Conservation (phyloP, 805 yeast genomes). For the Clavispora santaluciae region DNA sequence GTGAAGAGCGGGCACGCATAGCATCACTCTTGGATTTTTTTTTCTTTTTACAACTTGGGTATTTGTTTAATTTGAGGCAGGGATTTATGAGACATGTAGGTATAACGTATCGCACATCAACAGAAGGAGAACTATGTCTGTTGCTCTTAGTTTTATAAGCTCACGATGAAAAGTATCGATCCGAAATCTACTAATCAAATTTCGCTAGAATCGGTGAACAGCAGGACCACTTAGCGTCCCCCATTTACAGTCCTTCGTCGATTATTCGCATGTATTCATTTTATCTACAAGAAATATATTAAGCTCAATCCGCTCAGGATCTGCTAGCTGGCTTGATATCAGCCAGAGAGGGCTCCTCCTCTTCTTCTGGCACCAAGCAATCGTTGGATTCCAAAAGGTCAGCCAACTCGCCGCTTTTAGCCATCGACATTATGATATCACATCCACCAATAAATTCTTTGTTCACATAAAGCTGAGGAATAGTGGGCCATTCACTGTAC, state of each 20-base stretch:
- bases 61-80: neutral
- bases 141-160: too few relatives aligned
- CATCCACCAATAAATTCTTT: conserved; percentile 97
- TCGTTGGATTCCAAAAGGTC: conserved; percentile 75
- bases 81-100: neutral
- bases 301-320: conserved; percentile 2
- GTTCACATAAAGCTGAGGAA: conserved; percentile 89
- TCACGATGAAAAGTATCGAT: too few relatives aligned
- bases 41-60: too few relatives aligned
- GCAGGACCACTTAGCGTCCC: too few relatives aligned
- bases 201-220: too few relatives aligned
- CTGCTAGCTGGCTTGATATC: conserved; percentile 36
- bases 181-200: too few relatives aligned
- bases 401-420: conserved; percentile 83
- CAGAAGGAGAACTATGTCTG: too few relatives aligned
- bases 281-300: neutral
- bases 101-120: too few relatives aligned
- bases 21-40: neutral
- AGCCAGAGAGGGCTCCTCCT: conserved; percentile 31
- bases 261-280: neutral
- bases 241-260: too few relatives aligned
- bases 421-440: conserved; percentile 90
- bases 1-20: conserved; percentile 10
- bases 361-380: conserved; percentile 77
- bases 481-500: conserved; percentile 96